Evolutionary conservation across 495 filamentous ascomycete genomes (phyloP).

Genomic region (Trichoderma orchidacearum): DNA sequence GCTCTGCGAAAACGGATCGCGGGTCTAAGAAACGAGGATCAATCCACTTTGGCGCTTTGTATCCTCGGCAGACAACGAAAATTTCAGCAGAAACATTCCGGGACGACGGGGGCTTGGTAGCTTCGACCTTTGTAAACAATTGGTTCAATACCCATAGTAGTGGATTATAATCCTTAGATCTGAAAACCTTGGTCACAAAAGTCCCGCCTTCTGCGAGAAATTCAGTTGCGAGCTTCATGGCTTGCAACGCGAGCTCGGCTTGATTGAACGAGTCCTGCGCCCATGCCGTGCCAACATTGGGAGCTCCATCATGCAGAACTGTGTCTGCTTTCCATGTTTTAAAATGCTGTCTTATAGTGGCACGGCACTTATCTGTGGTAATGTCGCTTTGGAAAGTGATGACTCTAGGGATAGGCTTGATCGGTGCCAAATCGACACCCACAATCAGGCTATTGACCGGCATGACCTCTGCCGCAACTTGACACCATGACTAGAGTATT

Average conservation of each 20-base stretch:
- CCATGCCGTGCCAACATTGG: constrained; percentile 96
- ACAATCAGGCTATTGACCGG: constrained; percentile 80
- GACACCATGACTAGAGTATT: constrained; percentile 70
- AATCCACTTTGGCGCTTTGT: constrained; percentile 74
- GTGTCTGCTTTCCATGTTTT: constrained; percentile 97
- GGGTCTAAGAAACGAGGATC: constrained; percentile 91
- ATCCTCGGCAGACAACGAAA: constrained; percentile 91
- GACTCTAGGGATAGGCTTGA: constrained; percentile 85
- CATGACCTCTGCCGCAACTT: constrained; percentile 95
- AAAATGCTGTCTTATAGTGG: constrained; percentile 79
- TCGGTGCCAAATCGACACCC: constrained; percentile 88
- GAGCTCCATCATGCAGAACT: constrained; percentile 95
- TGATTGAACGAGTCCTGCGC: constrained; percentile 97
- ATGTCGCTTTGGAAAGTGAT: constrained; percentile 98
- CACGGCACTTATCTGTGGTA: constrained; percentile 89
- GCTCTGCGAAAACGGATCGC: constrained; percentile 83
- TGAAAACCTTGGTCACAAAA: constrained; percentile 96
- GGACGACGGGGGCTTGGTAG: constrained; percentile 92
- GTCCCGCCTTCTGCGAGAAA: constrained; percentile 82
- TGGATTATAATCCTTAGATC: constrained; percentile 94
- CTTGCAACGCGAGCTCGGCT: constrained; percentile 84
- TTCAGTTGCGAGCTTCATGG: constrained; percentile 85
- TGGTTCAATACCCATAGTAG: constrained; percentile 98
- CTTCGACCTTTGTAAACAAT: constrained; percentile 85
- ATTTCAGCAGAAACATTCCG: constrained; percentile 95